These are phyloP conservation scores for Ballota nigra DNA, from an alignment of 257 asterid species.

Conservation along the genomic window DNA sequence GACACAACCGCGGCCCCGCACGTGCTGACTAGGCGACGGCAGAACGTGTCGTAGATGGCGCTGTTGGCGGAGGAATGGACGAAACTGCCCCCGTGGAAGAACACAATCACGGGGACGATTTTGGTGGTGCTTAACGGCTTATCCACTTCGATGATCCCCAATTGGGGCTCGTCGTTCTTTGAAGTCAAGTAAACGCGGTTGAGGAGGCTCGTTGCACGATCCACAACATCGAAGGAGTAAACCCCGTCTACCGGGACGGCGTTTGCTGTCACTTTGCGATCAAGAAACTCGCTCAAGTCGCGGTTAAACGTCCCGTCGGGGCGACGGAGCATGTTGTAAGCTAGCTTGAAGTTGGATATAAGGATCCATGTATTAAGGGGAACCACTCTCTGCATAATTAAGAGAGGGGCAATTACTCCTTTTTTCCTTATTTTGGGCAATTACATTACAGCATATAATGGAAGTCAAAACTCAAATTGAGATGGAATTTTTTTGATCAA, in stretches of 20 bases:
- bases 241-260: constrained; percentile 61
- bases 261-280: constrained; percentile 69
- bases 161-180: constrained; percentile 34
- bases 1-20: constrained; percentile 72
- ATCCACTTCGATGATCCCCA: constrained; percentile 54
- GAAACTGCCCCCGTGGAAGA: constrained; percentile 86
- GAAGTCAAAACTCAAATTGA: background rate
- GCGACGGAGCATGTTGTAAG: constrained; percentile 68
- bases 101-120: constrained; percentile 62
- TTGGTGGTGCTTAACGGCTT: constrained; percentile 59
- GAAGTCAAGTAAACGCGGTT: constrained; percentile 55
- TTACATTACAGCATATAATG: constrained; percentile 1
- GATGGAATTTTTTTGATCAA: constrained; percentile 14
- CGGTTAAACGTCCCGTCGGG: constrained; percentile 83
- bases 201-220: constrained; percentile 59
- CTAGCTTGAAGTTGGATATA: constrained; percentile 74
- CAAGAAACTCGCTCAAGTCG: constrained; percentile 65
- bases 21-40: constrained; percentile 66
- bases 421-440: constrained; percentile 15
- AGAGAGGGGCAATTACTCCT: background rate
- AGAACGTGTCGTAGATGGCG: constrained; percentile 71
- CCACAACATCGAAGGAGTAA: constrained; percentile 65
- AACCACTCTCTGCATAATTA: constrained; percentile 63
- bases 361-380: constrained; percentile 87
- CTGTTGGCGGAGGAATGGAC: constrained; percentile 80